Base-by-base conservation (phyloP, 1,139 yeast species). In the Hansenula anomala region DNA sequence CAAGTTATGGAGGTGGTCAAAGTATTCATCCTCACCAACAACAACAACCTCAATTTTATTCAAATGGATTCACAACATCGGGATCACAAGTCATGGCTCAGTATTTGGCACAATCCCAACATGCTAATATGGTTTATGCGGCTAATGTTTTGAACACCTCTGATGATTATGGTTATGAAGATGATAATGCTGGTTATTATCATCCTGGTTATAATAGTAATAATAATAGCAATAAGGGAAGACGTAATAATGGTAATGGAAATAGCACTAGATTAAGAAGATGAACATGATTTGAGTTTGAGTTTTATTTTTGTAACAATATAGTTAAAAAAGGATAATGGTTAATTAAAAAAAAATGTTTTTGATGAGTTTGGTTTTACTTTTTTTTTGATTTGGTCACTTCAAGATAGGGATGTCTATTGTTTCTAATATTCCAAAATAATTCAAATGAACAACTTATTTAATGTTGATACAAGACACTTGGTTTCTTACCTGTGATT, bases 41-140 rank as follows among this genome's bases (percentile, higher is more conserved):
- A 6, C 39, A 19, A 16, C 33, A 36, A 27, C 39, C 16, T 6
- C 18, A 20, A 14, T 14, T 18, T 30, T 30, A 15, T 23, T 15
- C 38, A 26, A 47, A 47, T 37, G 43, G 51, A 3, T 60, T 56
- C 43, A 60, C 73, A 3, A 68, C 76, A 12, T 75, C 82, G 8
- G 89, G 89, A 4, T 77, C 85, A 1, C 85, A 80, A 51, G 86
- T 82, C 8, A 79, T 83, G 85, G 83, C 87, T 0, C 89, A 82
- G 55, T 83, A 81, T 53, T 65, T 83, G 49, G 86, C 87, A 13
- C 82, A 78, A 54, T 67, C 82, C 10, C 89, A 80, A 52, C 80
- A 77, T 43, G 82, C 78, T 36, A 73, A 70, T 37, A 61, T 75
- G 55, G 59, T 76, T 49, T 80, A 78, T 55, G 80, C 80, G 6